These are phyloP conservation scores for Gynochthodes officinalis DNA, from an alignment of 257 asterid genomes.

Conservation along the genomic window DNA sequence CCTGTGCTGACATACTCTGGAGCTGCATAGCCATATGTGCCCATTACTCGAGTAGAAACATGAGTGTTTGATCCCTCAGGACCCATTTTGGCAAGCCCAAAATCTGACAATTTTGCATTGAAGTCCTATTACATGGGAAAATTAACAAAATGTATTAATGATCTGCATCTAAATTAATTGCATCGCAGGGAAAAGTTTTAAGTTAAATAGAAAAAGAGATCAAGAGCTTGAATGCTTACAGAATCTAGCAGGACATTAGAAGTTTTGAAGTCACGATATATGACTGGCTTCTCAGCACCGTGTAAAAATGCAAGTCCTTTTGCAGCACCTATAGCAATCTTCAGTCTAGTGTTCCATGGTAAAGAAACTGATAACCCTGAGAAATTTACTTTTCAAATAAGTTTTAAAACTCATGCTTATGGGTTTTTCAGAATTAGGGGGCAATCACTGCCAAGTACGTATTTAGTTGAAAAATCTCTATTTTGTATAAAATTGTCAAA, in stretches of 20 bases:
- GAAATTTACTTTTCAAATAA: background rate
- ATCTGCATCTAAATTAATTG: too few relatives aligned
- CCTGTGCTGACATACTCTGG: slow-evolving; percentile 96
- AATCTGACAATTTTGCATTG: slow-evolving; percentile 85
- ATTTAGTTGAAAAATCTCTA: too few relatives aligned
- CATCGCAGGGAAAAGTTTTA: too few relatives aligned
- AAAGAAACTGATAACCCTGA: slow-evolving; percentile 65
- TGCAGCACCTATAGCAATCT: slow-evolving; percentile 88
- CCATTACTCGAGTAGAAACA: slow-evolving; percentile 92
- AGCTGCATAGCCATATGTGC: slow-evolving; percentile 94
- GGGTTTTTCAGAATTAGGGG: too few relatives aligned
- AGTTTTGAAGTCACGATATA: slow-evolving; percentile 89
- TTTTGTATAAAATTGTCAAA: too few relatives aligned
- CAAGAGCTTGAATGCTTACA: slow-evolving; percentile 26
- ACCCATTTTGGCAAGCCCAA: slow-evolving; percentile 93
- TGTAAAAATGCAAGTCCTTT: slow-evolving; percentile 91
- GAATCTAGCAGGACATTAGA: slow-evolving; percentile 77
- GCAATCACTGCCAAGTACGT: too few relatives aligned
- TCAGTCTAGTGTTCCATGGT: slow-evolving; percentile 87
- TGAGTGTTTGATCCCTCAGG: slow-evolving; percentile 95
- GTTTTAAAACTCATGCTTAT: too few relatives aligned
- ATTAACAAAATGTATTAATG: background rate
- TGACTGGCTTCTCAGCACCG: slow-evolving; percentile 76
- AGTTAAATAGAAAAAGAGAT: background rate
- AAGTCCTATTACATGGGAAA: slow-evolving; percentile 46